Evolutionary conservation across 345 rosid species (phyloP).

Genomic region (Eucalyptus regnans): DNA sequence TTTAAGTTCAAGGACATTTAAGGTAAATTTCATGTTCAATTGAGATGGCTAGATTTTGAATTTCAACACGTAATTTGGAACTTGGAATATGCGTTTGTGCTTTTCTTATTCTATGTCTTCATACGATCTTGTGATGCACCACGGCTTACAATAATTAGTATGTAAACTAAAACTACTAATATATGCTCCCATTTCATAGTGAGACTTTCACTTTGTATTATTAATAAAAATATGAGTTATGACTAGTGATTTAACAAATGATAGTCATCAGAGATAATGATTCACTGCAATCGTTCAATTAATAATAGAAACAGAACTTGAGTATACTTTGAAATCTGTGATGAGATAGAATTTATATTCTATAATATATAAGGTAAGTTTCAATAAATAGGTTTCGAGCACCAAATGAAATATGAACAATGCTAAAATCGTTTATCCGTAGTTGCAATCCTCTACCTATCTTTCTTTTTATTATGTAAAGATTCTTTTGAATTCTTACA

Average conservation of each 20-base stretch:
- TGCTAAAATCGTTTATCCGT: fast-evolving
- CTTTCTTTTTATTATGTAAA: too few species aligned
- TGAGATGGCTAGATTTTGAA: fast-evolving
- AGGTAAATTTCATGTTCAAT: fast-evolving
- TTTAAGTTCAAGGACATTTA: fast-evolving
- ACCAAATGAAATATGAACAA: fast-evolving
- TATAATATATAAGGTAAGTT: too few species aligned
- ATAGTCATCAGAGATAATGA: fast-evolving
- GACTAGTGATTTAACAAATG: too few species aligned
- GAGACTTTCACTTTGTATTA: too few species aligned
- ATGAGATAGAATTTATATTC: fast-evolving
- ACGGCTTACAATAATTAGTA: fast-evolving
- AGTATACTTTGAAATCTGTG: fast-evolving
- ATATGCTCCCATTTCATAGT: too few species aligned
- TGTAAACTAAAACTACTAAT: too few species aligned
- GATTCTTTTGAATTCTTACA: too few species aligned
- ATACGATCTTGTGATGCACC: fast-evolving
- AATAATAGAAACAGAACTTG: fast-evolving
- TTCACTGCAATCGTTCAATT: fast-evolving
- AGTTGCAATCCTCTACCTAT: not conserved
- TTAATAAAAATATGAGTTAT: too few species aligned
- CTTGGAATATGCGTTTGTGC: fast-evolving
- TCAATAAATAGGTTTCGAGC: fast-evolving
- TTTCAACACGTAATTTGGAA: fast-evolving
- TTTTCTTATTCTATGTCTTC: too few species aligned